These are phyloP conservation scores for Coemansia sp. DNA, from an alignment of 192 early-diverging fungal species.

Conservation along the genomic window DNA sequence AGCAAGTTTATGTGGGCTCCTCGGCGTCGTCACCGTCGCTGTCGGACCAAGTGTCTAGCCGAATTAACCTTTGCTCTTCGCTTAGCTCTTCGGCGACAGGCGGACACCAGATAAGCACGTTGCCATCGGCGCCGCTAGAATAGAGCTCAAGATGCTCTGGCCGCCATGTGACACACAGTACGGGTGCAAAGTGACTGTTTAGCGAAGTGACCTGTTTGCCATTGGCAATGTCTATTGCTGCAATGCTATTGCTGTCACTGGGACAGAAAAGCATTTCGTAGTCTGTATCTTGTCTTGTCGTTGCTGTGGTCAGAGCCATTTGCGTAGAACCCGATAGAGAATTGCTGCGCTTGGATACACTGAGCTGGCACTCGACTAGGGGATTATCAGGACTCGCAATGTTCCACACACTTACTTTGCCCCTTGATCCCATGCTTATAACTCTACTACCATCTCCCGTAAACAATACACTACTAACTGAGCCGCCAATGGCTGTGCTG, in stretches of 20 bases:
- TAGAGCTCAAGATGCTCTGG: slow-evolving; percentile 62
- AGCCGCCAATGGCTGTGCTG: slow-evolving; percentile 42
- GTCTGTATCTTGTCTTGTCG: slow-evolving; percentile 10
- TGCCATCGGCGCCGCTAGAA: slow-evolving; percentile 61
- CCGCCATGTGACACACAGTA: slow-evolving; percentile 63
- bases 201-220: slow-evolving; percentile 62
- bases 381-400: slow-evolving; percentile 5
- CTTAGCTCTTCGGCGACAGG: slow-evolving; percentile 35
- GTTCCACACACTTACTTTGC: slow-evolving; percentile 65
- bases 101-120: slow-evolving; percentile 61
- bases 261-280: slow-evolving; percentile 61
- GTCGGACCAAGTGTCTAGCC: slow-evolving; percentile 42
- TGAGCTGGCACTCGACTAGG: neutral
- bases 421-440: slow-evolving; percentile 63
- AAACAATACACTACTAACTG: slow-evolving; percentile 69
- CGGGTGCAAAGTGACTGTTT: slow-evolving; percentile 63
- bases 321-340: neutral
- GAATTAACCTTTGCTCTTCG: slow-evolving; percentile 21
- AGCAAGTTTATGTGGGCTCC: neutral
- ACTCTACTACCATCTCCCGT: slow-evolving; percentile 64
- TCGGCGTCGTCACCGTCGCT: neutral
- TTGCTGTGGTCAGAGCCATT: slow-evolving; percentile 49
- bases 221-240: slow-evolving; percentile 61
- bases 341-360: neutral
- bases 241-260: slow-evolving; percentile 55